Evolutionary conservation across 106 monocot genomes (phyloP).

Genomic region (Apostasia shenzhenica): DNA sequence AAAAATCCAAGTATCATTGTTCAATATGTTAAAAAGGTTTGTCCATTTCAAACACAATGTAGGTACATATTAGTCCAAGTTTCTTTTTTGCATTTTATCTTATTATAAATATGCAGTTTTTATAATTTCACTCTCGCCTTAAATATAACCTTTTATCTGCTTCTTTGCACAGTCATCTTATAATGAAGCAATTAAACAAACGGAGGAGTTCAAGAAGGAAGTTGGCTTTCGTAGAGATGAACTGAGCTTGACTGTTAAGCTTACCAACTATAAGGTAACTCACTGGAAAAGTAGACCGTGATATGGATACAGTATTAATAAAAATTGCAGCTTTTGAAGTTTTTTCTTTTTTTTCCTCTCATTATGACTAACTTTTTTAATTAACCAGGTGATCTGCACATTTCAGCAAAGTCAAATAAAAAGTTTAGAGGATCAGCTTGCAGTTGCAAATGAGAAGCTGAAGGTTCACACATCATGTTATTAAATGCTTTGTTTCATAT

Average conservation of each 20-base stretch:
- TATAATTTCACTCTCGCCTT: neutral
- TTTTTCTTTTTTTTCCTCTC: neutral
- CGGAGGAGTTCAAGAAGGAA: conserved; percentile 57
- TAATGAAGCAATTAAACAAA: conserved; percentile 64
- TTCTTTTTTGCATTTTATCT: too few relatives aligned
- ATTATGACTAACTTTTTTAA: neutral
- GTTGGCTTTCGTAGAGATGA: conserved; percentile 49
- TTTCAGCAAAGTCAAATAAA: conserved; percentile 50
- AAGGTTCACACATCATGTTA: conserved; percentile 36
- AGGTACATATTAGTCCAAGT: too few relatives aligned
- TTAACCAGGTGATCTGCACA: conserved; percentile 48
- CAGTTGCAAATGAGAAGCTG: conserved; percentile 51
- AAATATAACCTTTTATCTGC: neutral
- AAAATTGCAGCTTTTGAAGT: conserved; percentile 48
- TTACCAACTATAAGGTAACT: conserved; percentile 21
- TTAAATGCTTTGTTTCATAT: neutral
- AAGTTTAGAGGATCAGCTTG: conserved; percentile 43
- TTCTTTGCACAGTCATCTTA: conserved; percentile 43
- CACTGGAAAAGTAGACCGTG: conserved; percentile 9
- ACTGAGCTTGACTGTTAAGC: conserved; percentile 32
- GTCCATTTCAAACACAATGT: too few relatives aligned
- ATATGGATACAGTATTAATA: conserved; percentile 14
- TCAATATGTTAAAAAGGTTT: too few relatives aligned
- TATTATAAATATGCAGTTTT: neutral
- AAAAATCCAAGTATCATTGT: too few relatives aligned